A percentile compares a stretch with the other conserved stretches of the same genome.
phyloP scores from a whole-genome alignment of 2,329 filamentous ascomycete genomes.

The Pseudopithomyces chartarum region DNA sequence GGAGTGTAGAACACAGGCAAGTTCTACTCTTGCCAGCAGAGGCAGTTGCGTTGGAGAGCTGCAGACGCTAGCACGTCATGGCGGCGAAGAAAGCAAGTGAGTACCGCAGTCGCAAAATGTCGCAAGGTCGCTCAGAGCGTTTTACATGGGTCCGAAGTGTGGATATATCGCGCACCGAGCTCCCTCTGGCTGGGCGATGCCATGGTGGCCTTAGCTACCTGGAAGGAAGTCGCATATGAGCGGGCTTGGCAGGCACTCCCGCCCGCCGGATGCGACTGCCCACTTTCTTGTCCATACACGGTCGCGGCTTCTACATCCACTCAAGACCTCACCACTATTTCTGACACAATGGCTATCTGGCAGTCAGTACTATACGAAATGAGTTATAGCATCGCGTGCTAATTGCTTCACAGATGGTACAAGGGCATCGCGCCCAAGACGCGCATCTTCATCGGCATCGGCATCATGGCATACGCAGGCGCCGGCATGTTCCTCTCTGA shows the following conservation, averaged over 20 bases:
- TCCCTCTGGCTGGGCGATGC: neutral
- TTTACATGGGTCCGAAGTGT: neutral
- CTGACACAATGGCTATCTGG: conserved; percentile 42
- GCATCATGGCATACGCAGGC: conserved; percentile 76
- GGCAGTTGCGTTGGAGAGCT: neutral
- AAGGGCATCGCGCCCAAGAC: conserved; percentile 72
- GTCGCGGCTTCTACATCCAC: neutral
- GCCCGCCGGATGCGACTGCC: neutral
- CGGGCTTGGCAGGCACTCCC: neutral
- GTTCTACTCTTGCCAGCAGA: neutral
- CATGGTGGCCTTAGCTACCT: neutral
- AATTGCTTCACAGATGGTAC: conserved; percentile 55
- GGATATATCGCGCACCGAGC: neutral
- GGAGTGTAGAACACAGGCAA: neutral
- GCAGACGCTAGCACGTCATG: neutral
- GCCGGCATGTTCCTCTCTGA: conserved; percentile 76
- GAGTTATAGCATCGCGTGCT: conserved; percentile 3
- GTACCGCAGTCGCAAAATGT: neutral
- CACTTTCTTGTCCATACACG: neutral
- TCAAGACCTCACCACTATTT: neutral
- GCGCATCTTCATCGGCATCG: conserved; percentile 72
- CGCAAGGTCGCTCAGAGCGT: neutral
- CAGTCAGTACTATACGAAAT: conserved; percentile 30
- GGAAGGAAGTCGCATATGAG: neutral
- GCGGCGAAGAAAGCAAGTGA: neutral